Percentiles rank a stretch among this genome's conserved stretches.
These are phyloP conservation scores for Verruconis gallopava DNA, from an alignment of 2,329 filamentous ascomycete genomes.

Conservation along the genomic window DNA sequence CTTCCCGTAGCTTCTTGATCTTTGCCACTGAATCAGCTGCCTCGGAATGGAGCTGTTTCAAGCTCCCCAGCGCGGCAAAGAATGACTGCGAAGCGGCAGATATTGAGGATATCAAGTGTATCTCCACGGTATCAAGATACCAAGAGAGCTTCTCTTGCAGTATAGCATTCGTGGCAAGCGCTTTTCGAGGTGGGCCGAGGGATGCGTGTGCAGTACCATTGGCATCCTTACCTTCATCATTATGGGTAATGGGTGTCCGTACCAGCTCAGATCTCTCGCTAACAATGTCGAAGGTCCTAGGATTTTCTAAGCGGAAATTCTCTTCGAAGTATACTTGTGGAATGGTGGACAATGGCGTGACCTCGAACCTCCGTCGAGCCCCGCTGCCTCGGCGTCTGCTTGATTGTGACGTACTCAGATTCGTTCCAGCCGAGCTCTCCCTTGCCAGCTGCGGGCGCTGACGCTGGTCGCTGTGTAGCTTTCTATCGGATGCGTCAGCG, in stretches of 20 bases:
- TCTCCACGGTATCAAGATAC: conserved; percentile 99
- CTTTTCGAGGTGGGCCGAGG: conserved; percentile 54
- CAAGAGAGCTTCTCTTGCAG: conserved; percentile 95
- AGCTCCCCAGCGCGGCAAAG: conserved; percentile 81
- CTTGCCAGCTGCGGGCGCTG: conserved; percentile 27
- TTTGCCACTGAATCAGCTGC: conserved; percentile 80
- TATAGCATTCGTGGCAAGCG: conserved; percentile 89
- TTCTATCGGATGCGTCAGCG: conserved; percentile 34
- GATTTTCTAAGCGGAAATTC: conserved; percentile 89
- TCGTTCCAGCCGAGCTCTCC: conserved; percentile 26
- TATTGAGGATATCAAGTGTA: conserved; percentile 91
- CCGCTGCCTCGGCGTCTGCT: conserved; percentile 33
- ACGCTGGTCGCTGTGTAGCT: conserved; percentile 19
- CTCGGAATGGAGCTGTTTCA: conserved; percentile 83
- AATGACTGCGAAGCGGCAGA: conserved; percentile 93
- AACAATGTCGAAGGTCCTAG: conserved; percentile 88
- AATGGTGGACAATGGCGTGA: conserved; percentile 82
- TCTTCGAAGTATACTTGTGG: conserved; percentile 90
- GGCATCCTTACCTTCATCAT: conserved; percentile 39
- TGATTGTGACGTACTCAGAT: conserved; percentile 35
- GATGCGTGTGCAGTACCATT: conserved; percentile 43
- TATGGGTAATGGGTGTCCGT: conserved; percentile 43
- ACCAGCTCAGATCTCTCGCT: conserved; percentile 96
- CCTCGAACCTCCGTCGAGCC: conserved; percentile 52
- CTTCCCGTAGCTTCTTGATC: conserved; percentile 68